phyloP scores from a whole-genome alignment of 2,329 filamentous ascomycete species.

The Metarhizium rileyi region DNA sequence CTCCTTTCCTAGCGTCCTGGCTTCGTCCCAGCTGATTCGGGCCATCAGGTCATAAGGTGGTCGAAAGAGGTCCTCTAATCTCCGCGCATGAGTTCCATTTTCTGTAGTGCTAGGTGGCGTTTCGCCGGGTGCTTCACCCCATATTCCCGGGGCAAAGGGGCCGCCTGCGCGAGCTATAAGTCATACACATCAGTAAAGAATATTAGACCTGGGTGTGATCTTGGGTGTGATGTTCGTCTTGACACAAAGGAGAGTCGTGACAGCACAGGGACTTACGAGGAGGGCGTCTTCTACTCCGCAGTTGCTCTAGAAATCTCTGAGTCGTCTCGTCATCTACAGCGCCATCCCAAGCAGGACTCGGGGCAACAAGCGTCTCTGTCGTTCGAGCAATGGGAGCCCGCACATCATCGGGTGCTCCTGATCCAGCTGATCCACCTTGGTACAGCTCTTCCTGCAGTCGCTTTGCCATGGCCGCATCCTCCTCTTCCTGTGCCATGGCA shows the following conservation, averaged over 20 bases:
- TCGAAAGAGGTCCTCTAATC: slow-evolving; percentile 83
- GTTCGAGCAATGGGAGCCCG: slow-evolving; percentile 85
- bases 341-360: slow-evolving; percentile 39
- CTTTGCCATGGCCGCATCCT: slow-evolving; percentile 89
- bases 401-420: slow-evolving; percentile 49
- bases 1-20: slow-evolving; percentile 76
- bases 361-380: slow-evolving; percentile 83
- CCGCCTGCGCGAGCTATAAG: slow-evolving; percentile 17
- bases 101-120: slow-evolving; percentile 21
- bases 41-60: slow-evolving; percentile 88
- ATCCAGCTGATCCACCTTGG: slow-evolving; percentile 35
- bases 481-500: slow-evolving; percentile 56
- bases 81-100: slow-evolving; percentile 57
- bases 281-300: slow-evolving; percentile 37
- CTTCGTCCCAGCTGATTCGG: slow-evolving; percentile 70
- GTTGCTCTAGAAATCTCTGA: slow-evolving; percentile 54
- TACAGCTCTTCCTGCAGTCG: slow-evolving; percentile 90
- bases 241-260: slow-evolving; percentile 5
- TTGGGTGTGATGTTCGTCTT: neutral
- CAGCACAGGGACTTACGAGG: slow-evolving; percentile 17
- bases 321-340: slow-evolving; percentile 38
- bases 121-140: slow-evolving; percentile 18
- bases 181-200: neutral
- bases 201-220: no score
- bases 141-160: slow-evolving; percentile 30